Base-by-base conservation (phyloP, 345 rosid species). In the Salix suchowensis region DNA sequence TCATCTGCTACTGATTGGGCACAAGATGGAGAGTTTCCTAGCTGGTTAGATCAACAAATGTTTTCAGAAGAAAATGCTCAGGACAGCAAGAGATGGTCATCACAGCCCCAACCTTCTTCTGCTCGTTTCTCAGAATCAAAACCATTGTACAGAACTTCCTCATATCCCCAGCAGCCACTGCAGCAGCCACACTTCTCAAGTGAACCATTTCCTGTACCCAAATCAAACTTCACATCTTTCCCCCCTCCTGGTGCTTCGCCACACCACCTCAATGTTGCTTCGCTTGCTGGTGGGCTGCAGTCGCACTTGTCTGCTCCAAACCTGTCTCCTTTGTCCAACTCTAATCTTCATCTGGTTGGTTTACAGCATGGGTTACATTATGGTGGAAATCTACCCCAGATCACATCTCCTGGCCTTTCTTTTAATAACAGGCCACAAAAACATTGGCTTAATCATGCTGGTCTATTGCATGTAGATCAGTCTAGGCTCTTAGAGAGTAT, bases 1-100 rank as follows among this genome's bases (percentile, higher is more conserved):
- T 96, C 99, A 67, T 80, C 99, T 67, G 91, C 90, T 67, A 82
- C 98, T 61, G 98, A 95, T 13, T 89, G 97, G 98, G 85, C 92
- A 32, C 94, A 91, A 77, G 98, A 92, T 70, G 94, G 87, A 55
- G 98, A 94, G 65, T 87, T 86, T 76, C 68, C 85, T 60, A 82
- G 82, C 76, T 92, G 97, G 97, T 74, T 90, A 37, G 99, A 96
- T 61, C 95, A 87, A 77, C 85, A 91, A 54, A 79, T 88, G 72
- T 52, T 84, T 70, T 92, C 89, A 68, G 26, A 54, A 4, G 99
- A 90, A 83, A 87, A 80, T 78, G 60, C 54, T 52, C 89, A 89
- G 66, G 98, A 93, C 77, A 81, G 83, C 74, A 94, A 89, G 84
- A 88, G 84, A 81, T 96, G 98, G 99, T 86, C 94, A 28, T 92